A percentile compares a stretch with the other conserved stretches of the same genome.
Conservation (phyloP, 805 yeast species). For the Scheffersomyces stipitis region DNA sequence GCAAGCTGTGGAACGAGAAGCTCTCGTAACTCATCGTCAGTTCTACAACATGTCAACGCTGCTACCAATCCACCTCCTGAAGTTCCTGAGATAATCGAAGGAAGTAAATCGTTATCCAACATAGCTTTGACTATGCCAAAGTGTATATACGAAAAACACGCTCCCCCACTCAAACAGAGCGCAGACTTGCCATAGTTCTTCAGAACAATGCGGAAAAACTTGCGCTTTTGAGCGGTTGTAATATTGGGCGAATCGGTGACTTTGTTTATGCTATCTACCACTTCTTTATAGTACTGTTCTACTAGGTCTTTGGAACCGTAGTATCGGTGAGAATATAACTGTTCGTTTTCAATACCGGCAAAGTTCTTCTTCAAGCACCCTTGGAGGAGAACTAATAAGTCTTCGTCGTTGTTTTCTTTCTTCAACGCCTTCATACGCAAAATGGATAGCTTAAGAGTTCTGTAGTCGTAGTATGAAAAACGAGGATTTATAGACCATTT, state of each 20-base stretch:
- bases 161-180: conserved; percentile 75
- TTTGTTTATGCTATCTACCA: conserved; percentile 45
- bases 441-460: conserved; percentile 52
- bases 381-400: conserved; percentile 56
- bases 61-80: conserved; percentile 83
- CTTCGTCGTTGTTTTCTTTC: conserved; percentile 35
- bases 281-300: conserved; percentile 53
- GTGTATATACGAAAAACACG: conserved; percentile 74
- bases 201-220: conserved; percentile 56
- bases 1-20: conserved; percentile 63
- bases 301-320: conserved; percentile 71
- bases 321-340: conserved; percentile 69
- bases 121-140: conserved; percentile 75
- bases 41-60: conserved; percentile 66
- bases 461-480: conserved; percentile 68
- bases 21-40: conserved; percentile 60
- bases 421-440: conserved; percentile 39
- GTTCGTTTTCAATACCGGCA: conserved; percentile 75
- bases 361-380: conserved; percentile 71
- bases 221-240: conserved; percentile 41
- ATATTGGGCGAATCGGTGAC: conserved; percentile 41
- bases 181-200: conserved; percentile 73
- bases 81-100: conserved; percentile 72
- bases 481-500: conserved; percentile 62
- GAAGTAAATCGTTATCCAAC: conserved; percentile 63